These are phyloP conservation scores for Globisporangium emineosum DNA, from an alignment of 352 stramenopile species.

Conservation along the genomic window DNA sequence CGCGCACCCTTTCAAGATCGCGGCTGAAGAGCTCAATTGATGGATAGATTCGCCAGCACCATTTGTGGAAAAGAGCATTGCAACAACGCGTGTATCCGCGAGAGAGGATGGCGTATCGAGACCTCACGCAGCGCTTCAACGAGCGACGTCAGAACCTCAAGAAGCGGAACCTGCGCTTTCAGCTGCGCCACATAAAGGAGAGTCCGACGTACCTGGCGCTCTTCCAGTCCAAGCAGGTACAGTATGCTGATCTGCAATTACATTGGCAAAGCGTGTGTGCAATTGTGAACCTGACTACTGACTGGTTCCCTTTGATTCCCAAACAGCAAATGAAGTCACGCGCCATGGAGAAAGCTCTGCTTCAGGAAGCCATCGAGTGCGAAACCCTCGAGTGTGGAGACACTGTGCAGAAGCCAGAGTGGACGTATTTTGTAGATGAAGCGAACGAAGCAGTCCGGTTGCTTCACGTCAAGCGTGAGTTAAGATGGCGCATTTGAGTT, in stretches of 20 bases:
- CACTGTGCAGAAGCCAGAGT: constrained; percentile 41
- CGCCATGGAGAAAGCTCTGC: constrained; percentile 58
- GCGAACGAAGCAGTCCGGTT: constrained; percentile 64
- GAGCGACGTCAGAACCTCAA: constrained; percentile 41
- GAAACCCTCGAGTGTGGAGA: constrained; percentile 26
- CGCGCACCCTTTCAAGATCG: constrained; percentile 51
- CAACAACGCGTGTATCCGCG: background rate
- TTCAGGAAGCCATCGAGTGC: constrained; percentile 56
- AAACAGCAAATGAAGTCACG: constrained; percentile 40
- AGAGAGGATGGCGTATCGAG: constrained; percentile 50
- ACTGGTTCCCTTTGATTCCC: background rate
- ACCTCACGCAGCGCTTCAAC: constrained; percentile 50
- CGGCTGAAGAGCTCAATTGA: constrained; percentile 2
- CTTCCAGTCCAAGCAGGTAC: constrained; percentile 57
- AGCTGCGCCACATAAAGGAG: constrained; percentile 44
- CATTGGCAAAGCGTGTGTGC: too few species aligned
- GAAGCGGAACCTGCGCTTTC: constrained; percentile 56
- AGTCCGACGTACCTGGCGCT: constrained; percentile 39
- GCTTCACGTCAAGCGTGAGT: constrained; percentile 71
- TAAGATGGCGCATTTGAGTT: too few species aligned
- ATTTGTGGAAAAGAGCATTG: background rate
- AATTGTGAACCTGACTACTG: too few species aligned
- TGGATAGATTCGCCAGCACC: background rate
- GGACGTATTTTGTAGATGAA: constrained; percentile 57
- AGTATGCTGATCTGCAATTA: constrained; percentile 17